A percentile compares a stretch with the other conserved stretches of the same genome.
Evolutionary conservation across 2,329 filamentous ascomycete genomes (phyloP).

Genomic region (Didymella pinodella): DNA sequence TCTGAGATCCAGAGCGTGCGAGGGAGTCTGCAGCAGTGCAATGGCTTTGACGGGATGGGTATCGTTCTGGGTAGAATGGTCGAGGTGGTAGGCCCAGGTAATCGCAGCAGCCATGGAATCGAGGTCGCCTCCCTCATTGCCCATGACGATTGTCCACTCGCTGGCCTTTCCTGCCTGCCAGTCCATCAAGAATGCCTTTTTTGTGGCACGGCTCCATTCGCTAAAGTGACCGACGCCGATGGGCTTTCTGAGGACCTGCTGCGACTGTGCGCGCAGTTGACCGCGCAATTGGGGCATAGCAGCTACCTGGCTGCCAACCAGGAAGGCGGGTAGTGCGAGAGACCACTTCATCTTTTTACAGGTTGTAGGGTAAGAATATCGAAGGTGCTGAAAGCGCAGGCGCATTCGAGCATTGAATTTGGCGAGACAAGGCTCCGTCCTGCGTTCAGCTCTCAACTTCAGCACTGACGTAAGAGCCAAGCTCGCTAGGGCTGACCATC

Average conservation of each 20-base stretch:
- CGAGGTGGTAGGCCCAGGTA: conserved; percentile 59
- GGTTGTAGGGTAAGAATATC: conserved; percentile 11
- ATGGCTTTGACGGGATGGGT: conserved; percentile 56
- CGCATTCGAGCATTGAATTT: conserved; percentile 12
- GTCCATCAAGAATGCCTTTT: conserved; percentile 57
- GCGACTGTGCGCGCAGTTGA: conserved; percentile 27
- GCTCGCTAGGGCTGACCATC: conserved; percentile 14
- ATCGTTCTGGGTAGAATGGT: conserved; percentile 55
- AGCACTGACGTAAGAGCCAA: conserved; percentile 20
- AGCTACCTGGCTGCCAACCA: conserved; percentile 23
- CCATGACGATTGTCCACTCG: conserved; percentile 58
- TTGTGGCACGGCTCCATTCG: conserved; percentile 58
- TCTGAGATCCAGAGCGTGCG: conserved; percentile 57
- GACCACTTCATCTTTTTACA: conserved; percentile 28
- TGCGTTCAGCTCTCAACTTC: neutral
- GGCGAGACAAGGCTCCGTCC: neutral
- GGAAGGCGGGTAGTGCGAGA: conserved; percentile 24
- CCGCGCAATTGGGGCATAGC: conserved; percentile 30
- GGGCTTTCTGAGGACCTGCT: conserved; percentile 29
- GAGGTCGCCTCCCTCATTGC: conserved; percentile 57
- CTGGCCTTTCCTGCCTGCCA: conserved; percentile 55
- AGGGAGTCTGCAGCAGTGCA: conserved; percentile 57
- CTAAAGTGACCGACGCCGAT: conserved; percentile 58
- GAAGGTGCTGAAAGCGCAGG: conserved; percentile 2
- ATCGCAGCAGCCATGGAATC: conserved; percentile 57